These are phyloP conservation scores for Candolleomyces eurysporus DNA, from an alignment of 768 basidiomycete genomes.

Conservation along the genomic window DNA sequence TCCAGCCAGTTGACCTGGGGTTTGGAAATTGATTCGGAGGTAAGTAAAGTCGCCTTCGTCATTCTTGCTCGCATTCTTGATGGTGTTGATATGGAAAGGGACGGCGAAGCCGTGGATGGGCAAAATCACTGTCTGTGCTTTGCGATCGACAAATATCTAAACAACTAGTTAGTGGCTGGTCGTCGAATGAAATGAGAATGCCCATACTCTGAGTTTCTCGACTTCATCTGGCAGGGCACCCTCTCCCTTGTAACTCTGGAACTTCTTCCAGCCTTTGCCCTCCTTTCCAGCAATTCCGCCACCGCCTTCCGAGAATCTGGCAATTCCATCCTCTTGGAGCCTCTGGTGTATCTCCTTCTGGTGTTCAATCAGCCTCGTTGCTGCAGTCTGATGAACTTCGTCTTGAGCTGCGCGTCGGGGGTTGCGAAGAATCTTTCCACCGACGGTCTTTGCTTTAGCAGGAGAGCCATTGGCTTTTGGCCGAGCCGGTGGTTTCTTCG, in stretches of 20 bases:
- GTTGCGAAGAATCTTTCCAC: constrained; percentile 83
- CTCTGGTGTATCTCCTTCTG: constrained; percentile 78
- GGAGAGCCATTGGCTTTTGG: constrained; percentile 67
- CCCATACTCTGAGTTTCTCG: constrained; percentile 72
- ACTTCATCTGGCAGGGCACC: constrained; percentile 84
- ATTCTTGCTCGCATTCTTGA: constrained; percentile 96
- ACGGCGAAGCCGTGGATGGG: constrained; percentile 96
- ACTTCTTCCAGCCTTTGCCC: constrained; percentile 92
- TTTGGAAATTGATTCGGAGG: constrained; percentile 96
- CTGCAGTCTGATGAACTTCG: constrained; percentile 75
- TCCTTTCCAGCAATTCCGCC: constrained; percentile 74
- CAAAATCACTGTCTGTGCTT: constrained; percentile 83
- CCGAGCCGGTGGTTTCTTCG: constrained; percentile 52
- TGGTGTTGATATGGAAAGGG: constrained; percentile 97
- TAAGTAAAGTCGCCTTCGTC: constrained; percentile 96
- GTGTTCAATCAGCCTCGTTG: constrained; percentile 81
- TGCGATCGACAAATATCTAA: constrained; percentile 90
- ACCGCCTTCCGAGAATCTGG: constrained; percentile 81
- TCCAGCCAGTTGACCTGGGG: constrained; percentile 93
- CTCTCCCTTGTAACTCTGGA: constrained; percentile 96
- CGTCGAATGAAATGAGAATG: neutral
- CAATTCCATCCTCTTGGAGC: constrained; percentile 77
- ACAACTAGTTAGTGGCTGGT: constrained; percentile 1
- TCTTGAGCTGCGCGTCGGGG: constrained; percentile 87
- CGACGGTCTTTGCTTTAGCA: constrained; percentile 70